A percentile compares a stretch with the other conserved stretches of the same genome.
phyloP scores from a whole-genome alignment of 1,139 yeast species.

The Zygosaccharomyces pseudobailii region DNA sequence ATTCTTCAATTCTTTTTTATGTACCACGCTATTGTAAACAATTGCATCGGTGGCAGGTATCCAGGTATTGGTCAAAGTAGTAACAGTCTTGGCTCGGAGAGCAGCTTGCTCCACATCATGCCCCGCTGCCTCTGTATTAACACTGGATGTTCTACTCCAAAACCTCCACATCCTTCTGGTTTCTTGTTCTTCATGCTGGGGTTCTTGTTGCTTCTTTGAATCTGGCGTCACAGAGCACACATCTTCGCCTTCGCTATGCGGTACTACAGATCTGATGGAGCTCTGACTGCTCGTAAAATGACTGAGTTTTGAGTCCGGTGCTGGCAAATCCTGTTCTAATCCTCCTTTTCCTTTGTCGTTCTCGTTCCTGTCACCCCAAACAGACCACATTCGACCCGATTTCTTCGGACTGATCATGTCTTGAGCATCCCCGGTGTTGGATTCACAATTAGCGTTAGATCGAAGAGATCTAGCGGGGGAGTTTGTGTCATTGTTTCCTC shows the following conservation, averaged over 20 bases:
- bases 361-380: conserved; percentile 11
- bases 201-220: not conserved
- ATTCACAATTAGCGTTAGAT: conserved; percentile 9
- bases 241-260: not conserved
- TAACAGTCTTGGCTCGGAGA: conserved; percentile 5
- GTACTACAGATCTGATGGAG: conserved; percentile 1
- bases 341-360: not conserved
- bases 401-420: conserved; percentile 1
- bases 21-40: conserved; percentile 16
- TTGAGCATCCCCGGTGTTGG: conserved; percentile 1
- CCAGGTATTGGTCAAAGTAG: conserved; percentile 21
- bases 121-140: not conserved
- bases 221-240: not conserved
- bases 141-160: conserved; percentile 22
- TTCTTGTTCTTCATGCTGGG: conserved; percentile 1
- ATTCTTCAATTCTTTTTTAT: conserved; percentile 11
- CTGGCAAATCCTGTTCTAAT: not conserved
- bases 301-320: not conserved
- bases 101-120: conserved; percentile 12
- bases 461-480: conserved; percentile 7
- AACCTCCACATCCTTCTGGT: conserved; percentile 25
- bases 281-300: conserved; percentile 3
- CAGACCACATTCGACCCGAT: conserved; percentile 11
- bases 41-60: conserved; percentile 25
- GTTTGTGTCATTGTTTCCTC: not conserved